Evolutionary conservation across 331 rosid genomes (phyloP).

Genomic region (Stylosanthes scabra): DNA sequence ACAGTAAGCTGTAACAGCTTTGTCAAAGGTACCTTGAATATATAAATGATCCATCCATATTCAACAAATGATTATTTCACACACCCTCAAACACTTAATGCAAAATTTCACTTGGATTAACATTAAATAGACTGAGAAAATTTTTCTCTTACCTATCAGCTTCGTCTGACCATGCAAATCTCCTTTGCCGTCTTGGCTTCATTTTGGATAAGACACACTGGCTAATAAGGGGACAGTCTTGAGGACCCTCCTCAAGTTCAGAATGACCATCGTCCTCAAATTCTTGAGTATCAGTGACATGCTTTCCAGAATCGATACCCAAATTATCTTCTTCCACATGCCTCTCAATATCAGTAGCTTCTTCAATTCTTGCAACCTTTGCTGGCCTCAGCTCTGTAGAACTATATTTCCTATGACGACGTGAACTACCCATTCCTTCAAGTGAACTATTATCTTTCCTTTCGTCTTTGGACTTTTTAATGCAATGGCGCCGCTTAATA

Average conservation of each 20-base stretch:
- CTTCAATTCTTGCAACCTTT: slow-evolving; percentile 56
- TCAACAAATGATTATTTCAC: slow-evolving; percentile 35
- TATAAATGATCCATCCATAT: slow-evolving; percentile 19
- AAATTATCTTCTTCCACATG: slow-evolving; percentile 46
- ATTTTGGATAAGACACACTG: slow-evolving; percentile 51
- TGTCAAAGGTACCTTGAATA: slow-evolving; percentile 30
- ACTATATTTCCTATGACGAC: slow-evolving; percentile 49
- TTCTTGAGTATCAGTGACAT: slow-evolving; percentile 44
- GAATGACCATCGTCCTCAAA: slow-evolving; percentile 52
- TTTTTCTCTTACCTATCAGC: slow-evolving; percentile 73
- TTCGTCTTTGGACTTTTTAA: slow-evolving; percentile 51
- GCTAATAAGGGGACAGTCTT: slow-evolving; percentile 53
- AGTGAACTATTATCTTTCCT: slow-evolving; percentile 41
- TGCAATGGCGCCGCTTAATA: slow-evolving; percentile 72
- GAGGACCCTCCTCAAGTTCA: slow-evolving; percentile 51
- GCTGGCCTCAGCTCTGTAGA: slow-evolving; percentile 50
- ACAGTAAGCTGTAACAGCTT: slow-evolving; percentile 21
- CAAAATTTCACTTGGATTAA: slow-evolving; percentile 23
- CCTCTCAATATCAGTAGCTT: slow-evolving; percentile 44
- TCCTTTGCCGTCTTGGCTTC: slow-evolving; percentile 74
- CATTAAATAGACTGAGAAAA: slow-evolving; percentile 23
- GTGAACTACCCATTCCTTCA: slow-evolving; percentile 41
- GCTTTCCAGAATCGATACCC: slow-evolving; percentile 49
- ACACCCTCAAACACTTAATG: slow-evolving; percentile 5
- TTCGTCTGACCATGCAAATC: slow-evolving; percentile 91